Evolutionary conservation across 805 yeast species (phyloP), one percentile per base, ranked within the genome.

Genomic region (Candida awuae): DNA sequence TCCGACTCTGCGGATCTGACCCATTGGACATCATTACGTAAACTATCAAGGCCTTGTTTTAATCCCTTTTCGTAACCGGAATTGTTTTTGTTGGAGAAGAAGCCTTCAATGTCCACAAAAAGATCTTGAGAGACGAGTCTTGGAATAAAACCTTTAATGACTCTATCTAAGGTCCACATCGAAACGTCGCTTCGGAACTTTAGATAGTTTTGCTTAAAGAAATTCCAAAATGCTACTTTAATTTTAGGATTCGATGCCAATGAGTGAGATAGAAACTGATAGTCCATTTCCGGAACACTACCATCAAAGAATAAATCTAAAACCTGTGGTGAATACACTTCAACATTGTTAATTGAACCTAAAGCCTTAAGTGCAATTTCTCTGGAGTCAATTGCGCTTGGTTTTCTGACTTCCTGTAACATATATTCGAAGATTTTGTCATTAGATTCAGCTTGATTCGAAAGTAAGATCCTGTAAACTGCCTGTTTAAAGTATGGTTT

Each of bases 41-140:
- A 66, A 26, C 66, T 63, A 53, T 80, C 86, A 53, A 77, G 55
- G 15, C 71, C 67, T 56, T 77, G 83, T 18, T 60, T 61, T 39
- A 73, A 60, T 26, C 79, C 71, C 57, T 77, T 68, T 48, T 77
- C 81, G 47, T 71, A 77, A 2, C 80, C 81, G 44, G 61, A 62
- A 29, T 68, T 64, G 46, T 75, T 71, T 52, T 66, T 68, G 39
- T 51, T 56, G 9, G 49, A 53, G 49, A 76, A 77, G 54, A 75
- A 76, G 8, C 35, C 39, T 25, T 55, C 55, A 21, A 71, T 61
- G 35, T 68, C 72, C 10, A 45, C 51, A 19, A 51, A 50, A 38
- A 63, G 62, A 18, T 60, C 61, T 33, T 46, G 47, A 13, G 69
- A 54, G 18, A 65, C 64, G 36, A 66, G 54, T 30, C 47, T 41